Evolutionary conservation across 164 flowering plant genomes (phyloP).

Genomic region (Cinnamomum micranthum): DNA sequence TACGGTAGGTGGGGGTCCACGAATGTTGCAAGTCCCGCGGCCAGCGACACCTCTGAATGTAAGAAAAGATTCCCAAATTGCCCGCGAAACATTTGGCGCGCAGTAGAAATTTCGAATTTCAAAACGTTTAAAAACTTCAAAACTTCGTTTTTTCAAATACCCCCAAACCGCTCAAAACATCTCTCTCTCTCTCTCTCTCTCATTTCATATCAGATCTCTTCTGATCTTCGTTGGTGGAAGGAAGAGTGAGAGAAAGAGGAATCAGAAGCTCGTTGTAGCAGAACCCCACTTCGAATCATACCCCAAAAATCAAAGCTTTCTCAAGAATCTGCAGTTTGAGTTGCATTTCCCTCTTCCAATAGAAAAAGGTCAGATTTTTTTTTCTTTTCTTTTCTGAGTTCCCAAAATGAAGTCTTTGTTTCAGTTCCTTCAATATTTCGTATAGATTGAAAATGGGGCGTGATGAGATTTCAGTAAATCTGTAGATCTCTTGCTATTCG

Average conservation of each 20-base stretch:
- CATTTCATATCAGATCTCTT: not conserved
- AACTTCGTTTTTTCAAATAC: not conserved
- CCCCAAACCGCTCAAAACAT: not conserved
- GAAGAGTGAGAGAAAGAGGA: not conserved
- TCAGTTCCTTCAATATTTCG: not conserved
- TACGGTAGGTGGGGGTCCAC: too few species aligned
- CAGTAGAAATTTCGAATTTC: conserved; percentile 3
- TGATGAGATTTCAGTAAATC: not conserved
- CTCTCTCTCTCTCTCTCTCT: conserved; percentile 7
- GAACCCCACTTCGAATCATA: conserved; percentile 5
- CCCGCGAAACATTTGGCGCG: conserved; percentile 15
- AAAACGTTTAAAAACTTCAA: not conserved
- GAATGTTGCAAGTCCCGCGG: not conserved
- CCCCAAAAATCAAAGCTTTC: not conserved
- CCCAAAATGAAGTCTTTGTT: not conserved
- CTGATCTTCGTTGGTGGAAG: conserved; percentile 2
- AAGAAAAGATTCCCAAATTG: not conserved
- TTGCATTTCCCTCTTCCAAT: not conserved
- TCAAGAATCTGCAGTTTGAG: not conserved
- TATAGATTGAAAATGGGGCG: not conserved
- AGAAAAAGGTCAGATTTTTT: not conserved
- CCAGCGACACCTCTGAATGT: not conserved
- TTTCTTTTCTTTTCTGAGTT: not conserved
- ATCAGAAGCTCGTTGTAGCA: conserved; percentile 2
- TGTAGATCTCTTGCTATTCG: not conserved